Percentiles rank a stretch among this genome's conserved stretches.
These are phyloP conservation scores for Pseudogymnoascus sp. DNA, from an alignment of 2,329 filamentous ascomycete genomes.

Conservation along the genomic window DNA sequence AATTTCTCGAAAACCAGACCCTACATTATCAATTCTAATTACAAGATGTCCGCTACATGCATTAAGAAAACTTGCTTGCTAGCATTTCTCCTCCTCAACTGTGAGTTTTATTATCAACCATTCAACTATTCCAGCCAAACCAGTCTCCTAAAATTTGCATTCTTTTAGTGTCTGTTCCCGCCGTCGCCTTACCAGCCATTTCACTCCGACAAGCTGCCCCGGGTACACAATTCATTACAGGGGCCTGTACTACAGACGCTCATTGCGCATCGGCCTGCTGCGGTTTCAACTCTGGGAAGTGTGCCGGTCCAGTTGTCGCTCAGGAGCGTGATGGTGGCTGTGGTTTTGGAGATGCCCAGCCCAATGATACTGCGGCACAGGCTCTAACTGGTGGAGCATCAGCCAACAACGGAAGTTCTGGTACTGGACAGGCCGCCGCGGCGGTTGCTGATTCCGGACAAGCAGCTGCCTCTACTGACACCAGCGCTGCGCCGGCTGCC, in stretches of 20 bases:
- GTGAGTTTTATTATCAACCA: background rate
- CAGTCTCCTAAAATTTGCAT: background rate
- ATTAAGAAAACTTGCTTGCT: slow-evolving; percentile 1
- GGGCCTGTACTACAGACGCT: slow-evolving; percentile 20
- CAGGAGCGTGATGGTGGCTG: slow-evolving; percentile 31
- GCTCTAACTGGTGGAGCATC: slow-evolving; percentile 11
- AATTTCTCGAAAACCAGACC: background rate
- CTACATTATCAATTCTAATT: background rate
- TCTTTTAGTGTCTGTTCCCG: background rate
- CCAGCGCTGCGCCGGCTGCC: slow-evolving; percentile 20
- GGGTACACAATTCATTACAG: slow-evolving; percentile 25
- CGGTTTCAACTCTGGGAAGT: slow-evolving; percentile 24
- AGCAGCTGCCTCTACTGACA: slow-evolving; percentile 30
- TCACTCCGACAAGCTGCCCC: slow-evolving; percentile 11
- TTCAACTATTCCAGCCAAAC: background rate
- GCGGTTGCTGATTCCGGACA: slow-evolving; percentile 9
- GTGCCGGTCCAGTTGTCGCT: slow-evolving; percentile 29
- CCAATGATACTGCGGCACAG: slow-evolving; percentile 15
- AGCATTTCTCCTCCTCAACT: background rate
- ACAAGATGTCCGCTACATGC: background rate
- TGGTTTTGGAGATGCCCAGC: slow-evolving; percentile 23
- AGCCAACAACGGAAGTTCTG: background rate
- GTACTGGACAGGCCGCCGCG: slow-evolving; percentile 24
- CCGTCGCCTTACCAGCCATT: background rate
- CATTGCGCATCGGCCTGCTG: slow-evolving; percentile 16